Evolutionary conservation across 176 grass and related monocot species (phyloP), one percentile per base, ranked within the genome.

Genomic region (Raddia distichophylla): DNA sequence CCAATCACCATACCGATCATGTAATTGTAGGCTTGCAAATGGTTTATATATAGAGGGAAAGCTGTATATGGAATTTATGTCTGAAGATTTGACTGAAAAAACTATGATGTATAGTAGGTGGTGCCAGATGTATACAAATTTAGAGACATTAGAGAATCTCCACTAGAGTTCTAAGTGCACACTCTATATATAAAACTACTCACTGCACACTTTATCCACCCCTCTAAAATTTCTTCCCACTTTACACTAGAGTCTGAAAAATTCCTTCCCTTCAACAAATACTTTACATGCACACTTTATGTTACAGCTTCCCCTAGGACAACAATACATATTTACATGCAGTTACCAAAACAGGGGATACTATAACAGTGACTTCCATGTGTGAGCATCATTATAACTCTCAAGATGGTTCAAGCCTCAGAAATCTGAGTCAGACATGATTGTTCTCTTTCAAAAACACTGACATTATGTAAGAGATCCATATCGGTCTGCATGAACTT

Each of bases 21-120:
- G 62, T 60, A 69, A 73, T 54, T 17, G 16, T 20, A 80, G 12
- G 46, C 64, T 48, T 65, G 74, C 49, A 58, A 75, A 48, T 16
- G 10, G 44, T 50, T 54, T 18, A 56, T 34, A 56, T 34, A 74
- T 16, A 56, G 63, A 65, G 15, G 66, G 2, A 74, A 13, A 64
- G 63, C 8, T 67, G 60, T 67, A 83, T 6, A 71, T 60, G 16
- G 8, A 83, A 57, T 45, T 37, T 54, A 67, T 50, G 50, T 75
- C n/a, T 59, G 27, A 67, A 68, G 7, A 9, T 13, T 37, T 18
- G 59, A 9, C 10, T 11, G 37, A 2, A 85, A 46, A 69, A 70
- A 22, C 3, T 3, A 14, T 44, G 55, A 11, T 78, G n/a, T 55
- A 54, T 63, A 63, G 19, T 5, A 44, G 64, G 37, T 43, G 51